phyloP scores from a whole-genome alignment of 768 basidiomycete genomes.

The Neoboletus brunneissimus region DNA sequence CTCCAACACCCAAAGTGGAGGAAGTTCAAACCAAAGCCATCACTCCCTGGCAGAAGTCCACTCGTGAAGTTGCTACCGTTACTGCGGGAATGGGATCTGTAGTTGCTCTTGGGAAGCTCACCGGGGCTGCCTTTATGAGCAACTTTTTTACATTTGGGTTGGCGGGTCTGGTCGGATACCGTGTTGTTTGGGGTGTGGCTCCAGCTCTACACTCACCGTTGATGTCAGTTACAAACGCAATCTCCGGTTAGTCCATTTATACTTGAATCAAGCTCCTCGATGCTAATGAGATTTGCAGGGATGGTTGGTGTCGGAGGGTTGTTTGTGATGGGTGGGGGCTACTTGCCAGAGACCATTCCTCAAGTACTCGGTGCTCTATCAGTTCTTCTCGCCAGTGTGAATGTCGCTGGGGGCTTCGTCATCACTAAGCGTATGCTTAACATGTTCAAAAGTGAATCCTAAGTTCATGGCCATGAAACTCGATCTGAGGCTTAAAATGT shows the following conservation, averaged over 20 bases:
- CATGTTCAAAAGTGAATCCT: conserved; percentile 93
- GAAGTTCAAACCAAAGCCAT: conserved; percentile 51
- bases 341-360: conserved; percentile 75
- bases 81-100: conserved; percentile 74
- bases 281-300: conserved; percentile 32
- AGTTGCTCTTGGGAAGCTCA: conserved; percentile 74
- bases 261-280: neutral
- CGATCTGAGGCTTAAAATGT: conserved; percentile 1
- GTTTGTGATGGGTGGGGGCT: conserved; percentile 90
- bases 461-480: conserved; percentile 15
- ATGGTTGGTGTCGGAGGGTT: conserved; percentile 84
- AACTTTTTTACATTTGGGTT: conserved; percentile 88
- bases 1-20: conserved; percentile 48
- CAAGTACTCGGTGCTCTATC: conserved; percentile 78
- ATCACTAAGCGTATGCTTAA: conserved; percentile 92
- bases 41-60: conserved; percentile 84
- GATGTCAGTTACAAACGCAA: conserved; percentile 90
- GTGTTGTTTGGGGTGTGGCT: conserved; percentile 87
- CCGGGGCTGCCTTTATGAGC: conserved; percentile 81
- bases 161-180: conserved; percentile 82
- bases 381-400: conserved; percentile 84
- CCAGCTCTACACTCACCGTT: conserved; percentile 87
- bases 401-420: conserved; percentile 85
- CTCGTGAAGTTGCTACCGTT: conserved; percentile 68
- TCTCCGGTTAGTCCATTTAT: conserved; percentile 57